Percentiles rank a stretch among this genome's conserved stretches.
Evolutionary conservation across 75 land plant genomes (phyloP).

Genomic region (Chamaecyparis obtusa): DNA sequence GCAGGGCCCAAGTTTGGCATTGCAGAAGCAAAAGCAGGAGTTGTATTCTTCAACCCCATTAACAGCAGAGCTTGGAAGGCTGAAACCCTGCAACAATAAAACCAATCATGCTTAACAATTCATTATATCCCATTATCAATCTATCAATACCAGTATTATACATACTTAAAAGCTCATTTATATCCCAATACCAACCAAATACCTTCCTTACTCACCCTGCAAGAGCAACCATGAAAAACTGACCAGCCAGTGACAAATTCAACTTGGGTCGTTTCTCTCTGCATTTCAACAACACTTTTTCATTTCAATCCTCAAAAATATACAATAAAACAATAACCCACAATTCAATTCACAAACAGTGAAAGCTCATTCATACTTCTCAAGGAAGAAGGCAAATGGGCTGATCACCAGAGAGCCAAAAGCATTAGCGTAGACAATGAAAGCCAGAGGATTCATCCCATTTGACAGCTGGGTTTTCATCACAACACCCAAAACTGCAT

Average conservation of each 20-base stretch:
- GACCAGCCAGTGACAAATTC: conserved; percentile 19
- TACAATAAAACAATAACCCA: neutral
- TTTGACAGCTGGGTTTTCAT: conserved; percentile 1
- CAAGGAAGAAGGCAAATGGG: conserved; percentile 4
- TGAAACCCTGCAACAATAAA: conserved; percentile 27
- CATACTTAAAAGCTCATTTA: neutral
- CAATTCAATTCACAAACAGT: neutral
- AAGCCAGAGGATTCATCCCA: neutral
- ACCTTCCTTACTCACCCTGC: conserved; percentile 27
- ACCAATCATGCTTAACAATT: no score
- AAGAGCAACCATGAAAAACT: conserved; percentile 38
- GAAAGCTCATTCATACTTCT: neutral
- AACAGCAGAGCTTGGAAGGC: conserved; percentile 38
- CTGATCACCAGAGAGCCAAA: neutral
- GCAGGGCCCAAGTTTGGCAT: conserved; percentile 71
- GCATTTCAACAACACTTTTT: neutral
- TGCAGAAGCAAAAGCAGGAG: conserved; percentile 64
- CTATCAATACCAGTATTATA: no score
- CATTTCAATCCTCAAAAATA: neutral
- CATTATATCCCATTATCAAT: no score
- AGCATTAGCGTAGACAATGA: neutral
- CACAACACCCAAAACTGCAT: neutral
- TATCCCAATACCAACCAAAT: neutral
- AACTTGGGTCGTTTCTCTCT: conserved; percentile 49
- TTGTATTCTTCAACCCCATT: conserved; percentile 40